Base-by-base conservation (phyloP, 495 filamentous ascomycete species). In the Schizothecium vesticola region DNA sequence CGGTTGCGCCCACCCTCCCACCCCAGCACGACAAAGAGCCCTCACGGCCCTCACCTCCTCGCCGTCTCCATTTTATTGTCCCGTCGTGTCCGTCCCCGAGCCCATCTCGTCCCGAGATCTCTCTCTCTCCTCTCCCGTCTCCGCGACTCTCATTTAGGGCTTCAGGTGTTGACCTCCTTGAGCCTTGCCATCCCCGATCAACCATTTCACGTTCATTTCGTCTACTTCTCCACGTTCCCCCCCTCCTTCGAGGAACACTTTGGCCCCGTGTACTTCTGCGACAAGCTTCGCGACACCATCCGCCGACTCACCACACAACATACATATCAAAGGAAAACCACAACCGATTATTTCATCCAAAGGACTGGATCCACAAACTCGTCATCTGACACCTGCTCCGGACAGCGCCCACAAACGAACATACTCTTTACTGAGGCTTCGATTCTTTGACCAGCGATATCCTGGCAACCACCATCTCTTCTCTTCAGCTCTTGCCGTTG, bases 171-270 rank as follows among this genome's bases (percentile, higher is more conserved):
- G 64, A 68, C 33, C 68, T 74, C 61, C 64, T 70, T 59, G 25
- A 55, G 73, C 67, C 67, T 69, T 65, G 68, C 72, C 68, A 43
- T 65, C 66, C 67, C 64, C 67, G 69, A 69, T 71, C 65, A 65
- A 71, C 67, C 67, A 73, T 31, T 43, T 68, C 67, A 67, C 70
- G 61, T 76, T 76, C 70, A 65, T 72, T 70, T 66, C 57, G 25
- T 31, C 24, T 56, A 51, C 56, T 33, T 67, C 33, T 21, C 24
- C 22, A 36, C 36, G 25, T 58, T 61, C 66, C 31, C 57, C 59
- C 62, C 57, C 19, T 57, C 36, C 33, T 57, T 60, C 31, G 56
- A 66, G 66, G 66, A 67, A 67, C 66, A 62, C 33, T 8, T 67
- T 63, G 22, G 19, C 64, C 55, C 19, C 51, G 26, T 22, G 43